Evolutionary conservation across 495 filamentous ascomycete genomes (phyloP).

Genomic region (Penicillium cataractarum): DNA sequence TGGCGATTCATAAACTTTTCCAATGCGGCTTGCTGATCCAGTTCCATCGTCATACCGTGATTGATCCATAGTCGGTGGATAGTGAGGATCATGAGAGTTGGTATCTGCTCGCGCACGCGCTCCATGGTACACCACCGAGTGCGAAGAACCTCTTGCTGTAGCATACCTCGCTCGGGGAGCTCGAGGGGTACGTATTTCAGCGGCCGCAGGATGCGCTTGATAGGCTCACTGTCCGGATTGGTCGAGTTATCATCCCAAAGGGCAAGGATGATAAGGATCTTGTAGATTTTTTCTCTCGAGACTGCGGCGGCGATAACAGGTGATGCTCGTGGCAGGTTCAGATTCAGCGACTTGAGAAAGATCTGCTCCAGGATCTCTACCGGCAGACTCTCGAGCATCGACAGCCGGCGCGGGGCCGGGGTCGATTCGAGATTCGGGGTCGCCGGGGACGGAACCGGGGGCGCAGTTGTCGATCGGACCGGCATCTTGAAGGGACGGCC

Average conservation of each 20-base stretch:
- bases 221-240: constrained; percentile 10
- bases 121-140: constrained; percentile 45
- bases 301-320: constrained; percentile 40
- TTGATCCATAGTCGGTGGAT: constrained; percentile 41
- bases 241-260: constrained; percentile 39
- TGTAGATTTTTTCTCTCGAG: constrained; percentile 47
- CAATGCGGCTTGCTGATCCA: constrained; percentile 23
- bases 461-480: background rate
- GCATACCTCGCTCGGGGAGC: constrained; percentile 21
- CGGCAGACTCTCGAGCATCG: constrained; percentile 53
- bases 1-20: constrained; percentile 29
- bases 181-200: constrained; percentile 35
- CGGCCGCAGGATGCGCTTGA: constrained; percentile 37
- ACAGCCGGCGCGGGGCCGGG: constrained; percentile 30
- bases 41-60: constrained; percentile 30
- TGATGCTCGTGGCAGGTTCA: constrained; percentile 51
- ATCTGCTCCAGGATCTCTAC: constrained; percentile 58
- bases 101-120: constrained; percentile 36
- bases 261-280: constrained; percentile 42
- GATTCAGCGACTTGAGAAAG: constrained; percentile 53
- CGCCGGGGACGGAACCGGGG: background rate
- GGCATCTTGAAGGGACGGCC: constrained; percentile 26
- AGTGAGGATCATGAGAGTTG: constrained; percentile 37
- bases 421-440: constrained; percentile 5
- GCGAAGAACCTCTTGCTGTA: constrained; percentile 40